phyloP scores from a whole-genome alignment of 1,284 basidiomycete genomes.

The Fomitopsis schrenkii region DNA sequence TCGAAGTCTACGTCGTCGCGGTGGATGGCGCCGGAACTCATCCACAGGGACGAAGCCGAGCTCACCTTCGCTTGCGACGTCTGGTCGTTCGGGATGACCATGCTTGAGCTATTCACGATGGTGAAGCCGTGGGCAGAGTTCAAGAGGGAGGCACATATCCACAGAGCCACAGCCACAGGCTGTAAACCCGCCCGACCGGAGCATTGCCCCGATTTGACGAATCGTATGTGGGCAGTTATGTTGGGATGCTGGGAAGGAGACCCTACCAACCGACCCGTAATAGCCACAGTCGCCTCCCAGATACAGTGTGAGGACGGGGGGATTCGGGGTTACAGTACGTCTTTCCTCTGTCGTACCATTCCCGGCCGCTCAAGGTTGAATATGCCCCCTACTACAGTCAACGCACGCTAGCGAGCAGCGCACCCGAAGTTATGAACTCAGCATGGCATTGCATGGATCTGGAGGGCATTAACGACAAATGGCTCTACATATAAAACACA shows the following conservation, averaged over 20 bases:
- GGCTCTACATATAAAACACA: too few species aligned
- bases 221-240: constrained; percentile 43
- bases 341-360: too few species aligned
- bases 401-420: too few species aligned
- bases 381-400: too few species aligned
- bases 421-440: too few species aligned
- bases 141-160: constrained; percentile 43
- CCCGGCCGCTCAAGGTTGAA: too few species aligned
- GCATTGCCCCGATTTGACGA: constrained; percentile 25
- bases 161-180: constrained; percentile 36
- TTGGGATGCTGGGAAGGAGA: constrained; percentile 39
- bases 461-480: too few species aligned
- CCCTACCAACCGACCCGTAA: constrained; percentile 29
- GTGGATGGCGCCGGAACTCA: constrained; percentile 58
- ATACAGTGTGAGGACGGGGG: background rate
- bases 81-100: constrained; percentile 56
- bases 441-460: too few species aligned
- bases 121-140: constrained; percentile 44
- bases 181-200: constrained; percentile 37
- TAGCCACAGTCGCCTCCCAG: constrained; percentile 28
- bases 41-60: constrained; percentile 30
- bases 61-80: constrained; percentile 42
- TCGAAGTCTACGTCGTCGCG: constrained; percentile 42
- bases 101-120: constrained; percentile 51
- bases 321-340: too few species aligned